Conservation (phyloP, 1,284 basidiomycete genomes). For the Acaromyces ingoldii region DNA sequence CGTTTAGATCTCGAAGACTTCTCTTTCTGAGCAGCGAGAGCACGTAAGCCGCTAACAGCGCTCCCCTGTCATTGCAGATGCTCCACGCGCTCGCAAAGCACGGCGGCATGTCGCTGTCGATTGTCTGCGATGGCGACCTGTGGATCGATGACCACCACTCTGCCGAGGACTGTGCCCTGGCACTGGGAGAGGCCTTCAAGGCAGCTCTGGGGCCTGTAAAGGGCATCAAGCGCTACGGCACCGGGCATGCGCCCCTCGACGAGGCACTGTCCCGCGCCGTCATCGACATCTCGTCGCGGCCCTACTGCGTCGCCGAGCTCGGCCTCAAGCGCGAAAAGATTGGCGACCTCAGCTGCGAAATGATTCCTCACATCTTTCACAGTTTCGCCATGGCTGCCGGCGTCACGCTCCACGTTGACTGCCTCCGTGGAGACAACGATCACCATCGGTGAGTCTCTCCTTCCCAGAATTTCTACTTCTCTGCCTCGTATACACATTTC, state of each 20-base stretch:
- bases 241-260: constrained; percentile 92
- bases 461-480: background rate
- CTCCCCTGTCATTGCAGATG: no score
- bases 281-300: constrained; percentile 94
- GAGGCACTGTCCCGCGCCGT: constrained; percentile 85
- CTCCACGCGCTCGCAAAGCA: constrained; percentile 51
- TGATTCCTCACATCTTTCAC: constrained; percentile 93
- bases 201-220: constrained; percentile 87
- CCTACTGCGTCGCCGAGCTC: constrained; percentile 88
- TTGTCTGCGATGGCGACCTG: constrained; percentile 90
- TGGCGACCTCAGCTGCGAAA: constrained; percentile 78
- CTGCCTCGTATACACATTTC: constrained; percentile 8
- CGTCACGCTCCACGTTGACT: constrained; percentile 88
- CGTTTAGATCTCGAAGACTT: constrained; percentile 40
- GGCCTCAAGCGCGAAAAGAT: constrained; percentile 80
- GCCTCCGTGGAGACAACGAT: constrained; percentile 89
- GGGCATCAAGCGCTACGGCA: constrained; percentile 92
- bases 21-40: no score
- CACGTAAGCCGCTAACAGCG: no score
- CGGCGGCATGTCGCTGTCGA: constrained; percentile 62
- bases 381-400: constrained; percentile 87
- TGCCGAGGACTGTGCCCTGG: constrained; percentile 88
- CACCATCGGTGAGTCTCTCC: constrained; percentile 74
- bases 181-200: constrained; percentile 90
- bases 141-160: constrained; percentile 99